A percentile compares a stretch with the other conserved stretches of the same genome.
These are phyloP conservation scores for Hericium coralloides DNA, from an alignment of 768 basidiomycete species.

Conservation along the genomic window DNA sequence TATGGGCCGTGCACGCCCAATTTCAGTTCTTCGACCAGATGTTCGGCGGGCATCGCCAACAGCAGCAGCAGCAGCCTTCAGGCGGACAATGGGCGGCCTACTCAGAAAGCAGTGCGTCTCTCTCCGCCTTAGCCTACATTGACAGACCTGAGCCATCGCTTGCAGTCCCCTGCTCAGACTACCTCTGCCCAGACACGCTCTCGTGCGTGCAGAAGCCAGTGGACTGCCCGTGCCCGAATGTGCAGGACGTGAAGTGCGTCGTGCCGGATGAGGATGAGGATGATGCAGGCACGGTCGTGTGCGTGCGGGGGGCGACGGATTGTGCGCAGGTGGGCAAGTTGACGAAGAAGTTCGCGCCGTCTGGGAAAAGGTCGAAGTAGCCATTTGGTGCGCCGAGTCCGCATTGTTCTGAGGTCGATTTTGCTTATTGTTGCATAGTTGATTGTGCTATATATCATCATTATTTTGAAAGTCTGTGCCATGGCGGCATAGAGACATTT, in stretches of 20 bases:
- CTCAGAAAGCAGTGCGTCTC: slow-evolving; percentile 10
- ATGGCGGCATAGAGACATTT: too few relatives aligned
- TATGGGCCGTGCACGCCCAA: slow-evolving; percentile 3
- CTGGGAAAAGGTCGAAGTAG: neutral
- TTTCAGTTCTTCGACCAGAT: slow-evolving; percentile 15
- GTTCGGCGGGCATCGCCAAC: slow-evolving; percentile 13
- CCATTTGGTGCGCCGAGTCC: too few relatives aligned
- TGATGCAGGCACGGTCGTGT: slow-evolving; percentile 54
- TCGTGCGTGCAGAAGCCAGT: slow-evolving; percentile 52
- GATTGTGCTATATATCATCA: too few relatives aligned
- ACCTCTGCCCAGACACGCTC: slow-evolving; percentile 69
- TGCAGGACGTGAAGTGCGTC: slow-evolving; percentile 68
- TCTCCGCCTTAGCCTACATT: neutral
- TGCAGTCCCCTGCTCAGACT: slow-evolving; percentile 64
- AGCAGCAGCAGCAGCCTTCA: slow-evolving; percentile 12
- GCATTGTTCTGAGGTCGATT: too few relatives aligned
- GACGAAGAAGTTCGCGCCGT: slow-evolving; percentile 30
- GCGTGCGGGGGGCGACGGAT: slow-evolving; percentile 55
- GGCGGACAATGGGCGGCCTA: slow-evolving; percentile 12
- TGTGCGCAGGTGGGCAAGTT: slow-evolving; percentile 56
- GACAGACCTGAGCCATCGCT: neutral
- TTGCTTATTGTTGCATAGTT: too few relatives aligned
- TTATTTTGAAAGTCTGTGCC: too few relatives aligned
- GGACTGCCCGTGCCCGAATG: slow-evolving; percentile 75
- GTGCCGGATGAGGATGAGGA: slow-evolving; percentile 53